Conservation (phyloP, 176 grass and related monocot species). For the Zea luxurians region DNA sequence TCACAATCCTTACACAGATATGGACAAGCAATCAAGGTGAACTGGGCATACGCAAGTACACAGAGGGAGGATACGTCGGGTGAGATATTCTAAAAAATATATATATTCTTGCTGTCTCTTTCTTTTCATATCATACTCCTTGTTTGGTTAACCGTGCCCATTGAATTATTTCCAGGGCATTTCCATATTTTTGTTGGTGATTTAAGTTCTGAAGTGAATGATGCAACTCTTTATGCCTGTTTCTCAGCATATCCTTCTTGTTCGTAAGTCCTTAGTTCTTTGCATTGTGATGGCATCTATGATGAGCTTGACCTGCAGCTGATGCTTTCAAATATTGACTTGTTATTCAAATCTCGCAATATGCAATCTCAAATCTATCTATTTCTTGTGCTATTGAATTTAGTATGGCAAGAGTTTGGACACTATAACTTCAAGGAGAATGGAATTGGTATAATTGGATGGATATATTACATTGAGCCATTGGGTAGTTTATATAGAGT, state of each 20-base stretch:
- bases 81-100: constrained; percentile 24
- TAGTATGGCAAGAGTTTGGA: not conserved
- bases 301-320: constrained; percentile 10
- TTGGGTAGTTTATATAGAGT: no score
- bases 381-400: constrained; percentile 15
- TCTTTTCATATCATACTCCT: constrained; percentile 29
- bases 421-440: not conserved
- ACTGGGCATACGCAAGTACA: constrained; percentile 81
- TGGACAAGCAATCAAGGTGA: constrained; percentile 89
- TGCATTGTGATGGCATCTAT: constrained; percentile 31
- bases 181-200: constrained; percentile 96
- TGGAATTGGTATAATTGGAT: no score
- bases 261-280: constrained; percentile 65
- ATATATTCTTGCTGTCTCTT: not conserved
- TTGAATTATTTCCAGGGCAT: constrained; percentile 68
- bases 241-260: constrained; percentile 84
- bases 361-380: constrained; percentile 18
- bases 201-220: constrained; percentile 90
- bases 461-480: no score
- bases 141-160: constrained; percentile 36
- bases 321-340: not conserved
- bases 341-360: constrained; percentile 10
- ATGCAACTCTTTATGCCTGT: constrained; percentile 86
- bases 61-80: constrained; percentile 89
- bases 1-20: constrained; percentile 50